phyloP scores from a whole-genome alignment of 129 eudicot species.

The Tanacetum coccineum region DNA sequence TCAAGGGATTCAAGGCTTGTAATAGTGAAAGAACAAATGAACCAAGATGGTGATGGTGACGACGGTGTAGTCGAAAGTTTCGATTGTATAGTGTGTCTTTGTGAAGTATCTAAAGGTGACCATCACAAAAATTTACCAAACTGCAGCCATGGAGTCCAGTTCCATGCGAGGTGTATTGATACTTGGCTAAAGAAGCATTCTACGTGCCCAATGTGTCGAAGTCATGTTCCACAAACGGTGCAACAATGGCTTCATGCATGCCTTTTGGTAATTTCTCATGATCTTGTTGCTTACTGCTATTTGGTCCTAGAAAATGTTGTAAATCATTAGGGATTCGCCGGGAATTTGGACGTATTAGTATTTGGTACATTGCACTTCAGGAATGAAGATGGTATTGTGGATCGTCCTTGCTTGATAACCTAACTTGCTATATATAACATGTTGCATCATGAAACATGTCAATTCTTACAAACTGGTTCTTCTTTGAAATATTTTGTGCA shows the following conservation, averaged over 20 bases:
- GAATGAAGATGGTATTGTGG: background rate
- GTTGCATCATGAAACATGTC: too few relatives aligned
- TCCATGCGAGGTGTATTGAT: constrained; percentile 20
- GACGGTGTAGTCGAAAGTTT: background rate
- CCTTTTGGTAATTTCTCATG: constrained; percentile 4
- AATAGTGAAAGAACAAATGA: too few relatives aligned
- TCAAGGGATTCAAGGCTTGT: too few relatives aligned
- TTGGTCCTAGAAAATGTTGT: constrained; percentile 17
- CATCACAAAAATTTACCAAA: constrained; percentile 14
- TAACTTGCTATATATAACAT: too few relatives aligned
- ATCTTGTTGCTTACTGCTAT: constrained; percentile 15
- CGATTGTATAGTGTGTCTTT: constrained; percentile 28
- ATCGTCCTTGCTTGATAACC: too few relatives aligned
- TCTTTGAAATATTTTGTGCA: too few relatives aligned
- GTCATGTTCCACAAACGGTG: constrained; percentile 13
- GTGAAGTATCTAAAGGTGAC: constrained; percentile 21
- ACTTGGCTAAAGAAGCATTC: constrained; percentile 21
- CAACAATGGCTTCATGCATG: constrained; percentile 7
- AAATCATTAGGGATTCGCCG: constrained; percentile 19
- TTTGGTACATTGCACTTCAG: background rate
- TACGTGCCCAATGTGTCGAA: constrained; percentile 21
- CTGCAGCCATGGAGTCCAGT: constrained; percentile 27
- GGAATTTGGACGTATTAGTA: background rate
- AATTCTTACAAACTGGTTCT: too few relatives aligned
- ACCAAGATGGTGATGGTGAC: too few relatives aligned